A percentile compares a stretch with the other conserved stretches of the same genome.
These are phyloP conservation scores for Sclerospora graminicola DNA, from an alignment of 352 stramenopile species.

Conservation along the genomic window DNA sequence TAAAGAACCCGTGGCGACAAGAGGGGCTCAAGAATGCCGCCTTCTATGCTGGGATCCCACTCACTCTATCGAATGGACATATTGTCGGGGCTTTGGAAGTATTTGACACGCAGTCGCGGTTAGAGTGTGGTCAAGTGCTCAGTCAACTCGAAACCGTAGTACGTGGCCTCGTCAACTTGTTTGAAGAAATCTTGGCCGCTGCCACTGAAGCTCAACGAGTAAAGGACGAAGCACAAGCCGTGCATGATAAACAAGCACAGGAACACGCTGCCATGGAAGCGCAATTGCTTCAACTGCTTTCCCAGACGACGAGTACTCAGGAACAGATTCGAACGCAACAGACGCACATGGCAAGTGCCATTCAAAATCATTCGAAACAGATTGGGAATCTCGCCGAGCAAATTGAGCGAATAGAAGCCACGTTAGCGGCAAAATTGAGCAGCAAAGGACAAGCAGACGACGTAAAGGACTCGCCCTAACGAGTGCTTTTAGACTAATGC, in stretches of 20 bases:
- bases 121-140: conserved; percentile 50
- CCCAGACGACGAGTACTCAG: conserved; percentile 72
- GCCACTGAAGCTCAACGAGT: conserved; percentile 17
- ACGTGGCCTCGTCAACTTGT: conserved; percentile 58
- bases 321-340: conserved; percentile 75
- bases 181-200: conserved; percentile 54
- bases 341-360: conserved; percentile 68
- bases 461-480: no score
- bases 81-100: conserved; percentile 66
- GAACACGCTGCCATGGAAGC: conserved; percentile 43
- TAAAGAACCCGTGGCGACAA: conserved; percentile 44
- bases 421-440: conserved; percentile 47
- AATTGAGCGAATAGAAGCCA: conserved; percentile 67
- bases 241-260: not conserved
- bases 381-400: conserved; percentile 73
- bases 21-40: conserved; percentile 27
- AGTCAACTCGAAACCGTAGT: conserved; percentile 64
- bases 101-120: conserved; percentile 40
- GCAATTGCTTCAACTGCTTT: conserved; percentile 60
- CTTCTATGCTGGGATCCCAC: conserved; percentile 78
- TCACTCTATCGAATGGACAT: conserved; percentile 58
- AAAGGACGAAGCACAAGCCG: conserved; percentile 9
- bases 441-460: not conserved
- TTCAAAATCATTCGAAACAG: conserved; percentile 67
- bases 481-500: no score